Conservation (phyloP, 352 stramenopile species). For the Phytophthora pluvialis region DNA sequence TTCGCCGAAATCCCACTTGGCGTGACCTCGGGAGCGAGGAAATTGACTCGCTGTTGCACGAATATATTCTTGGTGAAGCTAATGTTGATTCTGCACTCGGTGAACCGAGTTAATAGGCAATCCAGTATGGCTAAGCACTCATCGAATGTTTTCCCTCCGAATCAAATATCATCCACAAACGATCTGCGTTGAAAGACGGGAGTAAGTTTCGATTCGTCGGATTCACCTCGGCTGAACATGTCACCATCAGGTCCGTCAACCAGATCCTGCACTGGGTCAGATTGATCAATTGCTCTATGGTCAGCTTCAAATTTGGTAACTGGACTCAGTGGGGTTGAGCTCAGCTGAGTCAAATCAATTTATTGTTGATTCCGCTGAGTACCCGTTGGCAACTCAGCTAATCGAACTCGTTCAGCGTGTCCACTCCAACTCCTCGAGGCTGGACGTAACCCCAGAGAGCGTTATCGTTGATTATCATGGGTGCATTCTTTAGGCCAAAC, state of each 20-base stretch:
- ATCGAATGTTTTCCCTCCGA: neutral
- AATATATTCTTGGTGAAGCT: neutral
- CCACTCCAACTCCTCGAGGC: no score
- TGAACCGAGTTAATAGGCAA: neutral
- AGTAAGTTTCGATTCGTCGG: neutral
- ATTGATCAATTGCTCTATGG: neutral
- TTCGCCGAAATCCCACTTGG: neutral
- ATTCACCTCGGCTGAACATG: constrained; percentile 2
- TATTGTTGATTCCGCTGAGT: neutral
- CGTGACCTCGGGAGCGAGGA: neutral
- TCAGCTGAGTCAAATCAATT: no score
- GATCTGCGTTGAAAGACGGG: neutral
- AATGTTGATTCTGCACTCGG: neutral
- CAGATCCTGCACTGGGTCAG: neutral
- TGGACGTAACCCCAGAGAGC: no score
- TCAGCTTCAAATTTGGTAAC: constrained; percentile 5
- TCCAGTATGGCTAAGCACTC: neutral
- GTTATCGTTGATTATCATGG: neutral
- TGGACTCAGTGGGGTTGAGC: neutral
- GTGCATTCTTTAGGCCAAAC: neutral
- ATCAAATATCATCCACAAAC: constrained; percentile 5
- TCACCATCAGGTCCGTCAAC: neutral
- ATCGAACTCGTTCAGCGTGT: no score
- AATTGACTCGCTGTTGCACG: neutral
- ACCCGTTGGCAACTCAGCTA: no score